Base-by-base conservation (phyloP, 768 basidiomycete species). In the Boletus vinaceobasis region DNA sequence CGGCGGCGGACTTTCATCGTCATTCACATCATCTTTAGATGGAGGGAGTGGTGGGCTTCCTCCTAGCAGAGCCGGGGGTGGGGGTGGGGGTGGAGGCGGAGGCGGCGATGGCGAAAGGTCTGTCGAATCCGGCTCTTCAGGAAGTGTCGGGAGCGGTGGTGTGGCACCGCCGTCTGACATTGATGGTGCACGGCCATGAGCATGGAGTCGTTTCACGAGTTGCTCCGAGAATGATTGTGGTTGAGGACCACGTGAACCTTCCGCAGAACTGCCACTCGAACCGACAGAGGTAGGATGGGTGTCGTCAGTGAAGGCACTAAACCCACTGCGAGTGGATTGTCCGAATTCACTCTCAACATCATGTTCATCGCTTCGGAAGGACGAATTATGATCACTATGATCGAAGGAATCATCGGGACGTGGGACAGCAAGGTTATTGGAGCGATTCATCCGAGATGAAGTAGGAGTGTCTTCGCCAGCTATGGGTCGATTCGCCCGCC, bases 161-260 rank as follows among this genome's bases (percentile, higher is more conserved):
- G 61, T 62, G 19, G 76, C 65, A 61, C 71, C 76, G 32, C 68
- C 64, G 37, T 77, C 72, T 14, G 72, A 62, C 27, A 74, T 65
- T 33, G 75, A 73, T 31, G 75, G 65, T 11, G 68, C 65, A 53
- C 79, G 73, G 23, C 80, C 80, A 68, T 77, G 76, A 7, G 77
- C 66, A 14, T 81, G 71, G 21, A 88, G 68, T 57, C 83, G 85
- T 63, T 80, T 80, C 40, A 74, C 77, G 43, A 89, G 75, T 67
- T 85, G 80, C 50, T 89, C 88, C 26, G 82, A 78, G 47, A 87
- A 75, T 1, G 82, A 76, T 21, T 76, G 81, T 37, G 77, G 71
- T 33, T 73, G 73, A 50, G 71, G 61, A 21, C 50, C 54, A 52
- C 65, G 65, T 23, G 71, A 72, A 43, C 64, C 55, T 46, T 69